Conservation (phyloP, 805 yeast genomes). For the Myxozyma geophila region DNA sequence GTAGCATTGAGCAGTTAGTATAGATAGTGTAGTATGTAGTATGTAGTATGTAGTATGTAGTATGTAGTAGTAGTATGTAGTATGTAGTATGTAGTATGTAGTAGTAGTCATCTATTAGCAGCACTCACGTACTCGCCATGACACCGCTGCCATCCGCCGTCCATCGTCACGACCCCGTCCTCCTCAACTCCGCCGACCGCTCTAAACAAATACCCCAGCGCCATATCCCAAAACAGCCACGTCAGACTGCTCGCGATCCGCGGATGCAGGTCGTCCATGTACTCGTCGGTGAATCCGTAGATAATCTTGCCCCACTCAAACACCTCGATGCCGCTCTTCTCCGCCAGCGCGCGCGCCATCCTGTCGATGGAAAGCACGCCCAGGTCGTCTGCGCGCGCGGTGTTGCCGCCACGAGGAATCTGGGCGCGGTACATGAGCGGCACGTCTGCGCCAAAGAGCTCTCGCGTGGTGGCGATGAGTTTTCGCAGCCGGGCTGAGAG, state of each 20-base stretch:
- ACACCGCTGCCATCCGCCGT: slow-evolving; percentile 2
- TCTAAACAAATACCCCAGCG: slow-evolving; percentile 27
- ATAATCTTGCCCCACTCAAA: slow-evolving; percentile 31
- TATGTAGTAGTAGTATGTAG: too few species aligned
- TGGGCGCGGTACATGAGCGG: slow-evolving; percentile 32
- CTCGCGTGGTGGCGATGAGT: slow-evolving; percentile 13
- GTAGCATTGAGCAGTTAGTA: too few species aligned
- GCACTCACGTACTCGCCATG: neutral
- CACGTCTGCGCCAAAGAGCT: slow-evolving; percentile 18
- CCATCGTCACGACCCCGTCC: slow-evolving; percentile 12
- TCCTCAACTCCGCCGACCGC: slow-evolving; percentile 25
- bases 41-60: too few species aligned
- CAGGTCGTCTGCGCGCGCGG: slow-evolving; percentile 15
- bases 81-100: too few species aligned
- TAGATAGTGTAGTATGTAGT: too few species aligned
- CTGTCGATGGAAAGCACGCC: slow-evolving; percentile 29
- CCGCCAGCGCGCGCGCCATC: slow-evolving; percentile 13
- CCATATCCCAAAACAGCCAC: slow-evolving; percentile 25
- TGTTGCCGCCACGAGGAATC: slow-evolving; percentile 8
- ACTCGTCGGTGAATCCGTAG: slow-evolving; percentile 19
- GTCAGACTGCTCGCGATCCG: slow-evolving; percentile 8
- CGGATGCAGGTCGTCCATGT: slow-evolving; percentile 18
- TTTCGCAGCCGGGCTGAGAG: slow-evolving; percentile 18
- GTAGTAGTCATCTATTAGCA: neutral
- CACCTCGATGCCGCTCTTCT: slow-evolving; percentile 21